A percentile compares a stretch with the other conserved stretches of the same genome.
phyloP scores from a whole-genome alignment of 2,329 filamentous ascomycete genomes.

The Grosmannia penicillata region DNA sequence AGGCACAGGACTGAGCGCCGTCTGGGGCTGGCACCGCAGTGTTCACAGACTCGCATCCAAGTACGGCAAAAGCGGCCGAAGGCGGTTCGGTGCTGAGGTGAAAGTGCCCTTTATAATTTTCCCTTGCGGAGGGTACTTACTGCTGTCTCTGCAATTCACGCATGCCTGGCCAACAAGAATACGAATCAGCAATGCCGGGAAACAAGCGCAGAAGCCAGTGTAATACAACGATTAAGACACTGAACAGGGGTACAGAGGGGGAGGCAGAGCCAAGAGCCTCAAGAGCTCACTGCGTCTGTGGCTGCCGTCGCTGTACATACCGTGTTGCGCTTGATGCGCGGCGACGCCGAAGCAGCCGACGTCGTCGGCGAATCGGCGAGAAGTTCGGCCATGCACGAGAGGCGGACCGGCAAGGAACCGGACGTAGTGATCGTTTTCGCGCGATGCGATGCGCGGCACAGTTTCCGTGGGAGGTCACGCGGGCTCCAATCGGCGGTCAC shows the following conservation, averaged over 20 bases:
- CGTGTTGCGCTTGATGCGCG: slow-evolving; percentile 13
- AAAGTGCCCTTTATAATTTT: too few species aligned
- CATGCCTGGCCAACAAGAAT: slow-evolving; percentile 8
- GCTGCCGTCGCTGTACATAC: slow-evolving; percentile 4
- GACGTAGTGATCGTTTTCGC: too few species aligned
- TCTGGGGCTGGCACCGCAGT: background rate
- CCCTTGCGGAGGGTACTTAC: too few species aligned
- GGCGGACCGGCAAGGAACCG: too few species aligned
- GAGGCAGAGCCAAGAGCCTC: too few species aligned
- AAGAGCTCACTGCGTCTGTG: too few species aligned
- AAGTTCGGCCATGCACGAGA: slow-evolving; percentile 7
- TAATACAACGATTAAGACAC: too few species aligned
- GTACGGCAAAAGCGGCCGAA: slow-evolving; percentile 1
- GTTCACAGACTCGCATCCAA: background rate
- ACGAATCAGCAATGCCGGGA: background rate
- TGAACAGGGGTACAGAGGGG: too few species aligned
- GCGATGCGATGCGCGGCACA: too few species aligned
- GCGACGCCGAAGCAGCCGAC: slow-evolving; percentile 3
- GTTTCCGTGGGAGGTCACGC: too few species aligned
- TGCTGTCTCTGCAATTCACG: slow-evolving; percentile 13
- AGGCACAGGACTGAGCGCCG: background rate
- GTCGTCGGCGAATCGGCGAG: slow-evolving; percentile 4
- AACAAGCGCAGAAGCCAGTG: background rate
- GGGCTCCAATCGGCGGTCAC: too few species aligned
- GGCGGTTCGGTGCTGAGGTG: slow-evolving; percentile 9